Evolutionary conservation across 2,329 filamentous ascomycete genomes (phyloP).

Genomic region (Monilinia fructigena): DNA sequence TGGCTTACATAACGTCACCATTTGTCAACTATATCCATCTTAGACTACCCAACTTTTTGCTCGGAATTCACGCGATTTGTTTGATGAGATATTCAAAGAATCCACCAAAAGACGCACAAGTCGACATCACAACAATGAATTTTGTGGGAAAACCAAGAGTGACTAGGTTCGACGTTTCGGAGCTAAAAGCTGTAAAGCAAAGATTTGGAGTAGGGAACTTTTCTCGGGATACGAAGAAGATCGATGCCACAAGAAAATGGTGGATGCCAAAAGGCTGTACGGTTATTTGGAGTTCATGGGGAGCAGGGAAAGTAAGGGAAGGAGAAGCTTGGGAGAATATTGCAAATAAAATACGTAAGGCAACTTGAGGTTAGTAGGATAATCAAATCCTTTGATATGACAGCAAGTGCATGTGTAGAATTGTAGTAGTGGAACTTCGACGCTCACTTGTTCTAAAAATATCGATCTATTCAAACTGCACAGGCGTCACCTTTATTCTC

Average conservation of each 20-base stretch:
- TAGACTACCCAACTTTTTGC: constrained; percentile 63
- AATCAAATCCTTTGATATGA: neutral
- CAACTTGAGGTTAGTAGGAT: neutral
- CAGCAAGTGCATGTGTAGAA: neutral
- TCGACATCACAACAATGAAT: constrained; percentile 45
- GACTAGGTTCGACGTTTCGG: constrained; percentile 31
- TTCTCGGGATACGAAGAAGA: constrained; percentile 32
- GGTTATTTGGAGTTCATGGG: constrained; percentile 37
- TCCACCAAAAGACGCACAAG: constrained; percentile 45
- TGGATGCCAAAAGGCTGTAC: constrained; percentile 36
- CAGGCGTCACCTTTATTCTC: neutral
- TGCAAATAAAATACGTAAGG: constrained; percentile 19
- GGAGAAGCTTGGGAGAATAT: constrained; percentile 38
- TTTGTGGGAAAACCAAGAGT: constrained; percentile 43
- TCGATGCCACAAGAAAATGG: constrained; percentile 35
- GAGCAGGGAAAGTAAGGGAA: constrained; percentile 29
- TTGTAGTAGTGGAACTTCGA: neutral
- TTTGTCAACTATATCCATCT: constrained; percentile 73
- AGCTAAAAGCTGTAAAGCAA: constrained; percentile 34
- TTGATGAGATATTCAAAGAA: constrained; percentile 53
- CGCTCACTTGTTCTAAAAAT: neutral
- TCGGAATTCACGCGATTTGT: constrained; percentile 56
- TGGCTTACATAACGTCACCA: constrained; percentile 64
- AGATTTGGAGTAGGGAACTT: constrained; percentile 40
- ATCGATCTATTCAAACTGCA: neutral